Percentiles rank a stretch among this genome's conserved stretches.
Evolutionary conservation across 257 asterid genomes (phyloP).

Genomic region (Paulownia fortunei): DNA sequence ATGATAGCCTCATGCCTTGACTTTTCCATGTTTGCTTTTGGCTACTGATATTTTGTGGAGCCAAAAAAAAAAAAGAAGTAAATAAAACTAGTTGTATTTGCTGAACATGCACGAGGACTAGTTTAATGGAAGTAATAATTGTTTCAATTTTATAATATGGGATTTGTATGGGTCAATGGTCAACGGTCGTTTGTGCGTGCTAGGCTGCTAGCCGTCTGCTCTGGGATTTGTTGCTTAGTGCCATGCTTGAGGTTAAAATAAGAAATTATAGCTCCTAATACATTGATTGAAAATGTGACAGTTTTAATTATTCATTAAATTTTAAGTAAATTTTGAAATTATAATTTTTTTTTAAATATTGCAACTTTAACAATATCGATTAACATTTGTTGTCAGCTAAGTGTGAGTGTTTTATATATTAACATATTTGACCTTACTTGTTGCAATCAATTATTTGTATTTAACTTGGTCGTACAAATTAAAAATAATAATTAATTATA

Average conservation of each 20-base stretch:
- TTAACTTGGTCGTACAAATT: too few species aligned
- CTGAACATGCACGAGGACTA: not conserved
- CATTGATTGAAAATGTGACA: too few species aligned
- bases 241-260: not conserved
- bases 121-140: not conserved
- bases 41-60: conserved; percentile 2
- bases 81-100: not conserved
- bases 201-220: not conserved
- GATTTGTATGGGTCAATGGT: conserved; percentile 3
- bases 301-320: too few species aligned
- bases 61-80: not conserved
- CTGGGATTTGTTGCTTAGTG: not conserved
- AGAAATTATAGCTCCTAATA: too few species aligned
- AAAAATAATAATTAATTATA: too few species aligned
- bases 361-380: too few species aligned
- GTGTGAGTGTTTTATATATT: too few species aligned
- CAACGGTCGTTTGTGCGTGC: conserved; percentile 9
- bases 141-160: not conserved
- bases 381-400: too few species aligned
- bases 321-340: not conserved
- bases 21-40: not conserved
- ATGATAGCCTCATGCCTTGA: not conserved
- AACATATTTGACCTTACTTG: too few species aligned
- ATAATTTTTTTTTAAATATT: too few species aligned
- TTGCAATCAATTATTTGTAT: too few species aligned